phyloP scores from a whole-genome alignment of 306 rosid species.

The Calophaca sinica region DNA sequence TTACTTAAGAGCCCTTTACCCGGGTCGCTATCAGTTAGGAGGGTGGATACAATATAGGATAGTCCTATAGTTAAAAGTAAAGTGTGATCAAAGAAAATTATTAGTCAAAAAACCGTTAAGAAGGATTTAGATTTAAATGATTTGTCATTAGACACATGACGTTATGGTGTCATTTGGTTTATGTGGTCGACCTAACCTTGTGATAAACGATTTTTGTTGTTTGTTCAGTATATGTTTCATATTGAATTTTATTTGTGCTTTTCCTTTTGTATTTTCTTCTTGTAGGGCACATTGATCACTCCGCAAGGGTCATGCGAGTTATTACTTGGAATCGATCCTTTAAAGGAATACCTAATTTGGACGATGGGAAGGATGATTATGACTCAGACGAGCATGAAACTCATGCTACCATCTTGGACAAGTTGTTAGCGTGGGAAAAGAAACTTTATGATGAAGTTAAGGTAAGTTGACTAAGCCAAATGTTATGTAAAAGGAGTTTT shows the following conservation, averaged over 20 bases:
- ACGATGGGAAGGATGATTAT: constrained; percentile 76
- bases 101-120: neutral
- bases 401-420: constrained; percentile 92
- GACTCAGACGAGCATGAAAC: constrained; percentile 86
- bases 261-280: neutral
- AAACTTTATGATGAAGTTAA: constrained; percentile 95
- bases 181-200: neutral
- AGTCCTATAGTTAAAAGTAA: neutral
- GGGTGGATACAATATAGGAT: constrained; percentile 6
- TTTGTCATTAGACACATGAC: neutral
- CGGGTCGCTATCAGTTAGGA: too few species aligned
- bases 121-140: neutral
- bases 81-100: neutral
- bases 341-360: constrained; percentile 61
- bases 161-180: neutral
- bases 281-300: constrained; percentile 94
- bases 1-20: too few species aligned
- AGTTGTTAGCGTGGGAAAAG: constrained; percentile 97
- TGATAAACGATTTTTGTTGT: neutral
- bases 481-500: constrained; percentile 6
- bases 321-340: constrained; percentile 95
- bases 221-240: neutral
- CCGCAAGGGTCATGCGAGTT: constrained; percentile 91
- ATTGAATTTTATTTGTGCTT: constrained; percentile 8
- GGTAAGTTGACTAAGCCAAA: constrained; percentile 52